These are phyloP conservation scores for Hymenochaete sp. DNA, from an alignment of 1,284 basidiomycete species.

Conservation along the genomic window DNA sequence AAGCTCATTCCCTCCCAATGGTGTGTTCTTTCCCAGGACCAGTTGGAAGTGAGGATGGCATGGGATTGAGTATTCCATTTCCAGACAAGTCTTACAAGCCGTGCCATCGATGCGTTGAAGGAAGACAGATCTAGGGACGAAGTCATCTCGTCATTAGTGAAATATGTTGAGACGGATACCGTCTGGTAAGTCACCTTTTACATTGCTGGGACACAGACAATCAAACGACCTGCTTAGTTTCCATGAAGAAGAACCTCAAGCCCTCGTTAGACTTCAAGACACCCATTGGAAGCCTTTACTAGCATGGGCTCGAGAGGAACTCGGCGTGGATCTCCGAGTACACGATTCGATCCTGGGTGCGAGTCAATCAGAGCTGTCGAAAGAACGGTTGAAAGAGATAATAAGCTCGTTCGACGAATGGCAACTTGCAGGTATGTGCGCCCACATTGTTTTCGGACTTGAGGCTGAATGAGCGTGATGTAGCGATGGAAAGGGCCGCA, in stretches of 20 bases:
- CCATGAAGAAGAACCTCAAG: conserved; percentile 68
- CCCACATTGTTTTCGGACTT: not conserved
- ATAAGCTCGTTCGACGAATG: conserved; percentile 65
- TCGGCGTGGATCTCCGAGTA: conserved; percentile 56
- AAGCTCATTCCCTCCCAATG: conserved; percentile 87
- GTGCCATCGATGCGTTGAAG: conserved; percentile 79
- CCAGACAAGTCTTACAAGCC: conserved; percentile 18
- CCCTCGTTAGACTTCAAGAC: conserved; percentile 75
- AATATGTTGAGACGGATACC: conserved; percentile 93
- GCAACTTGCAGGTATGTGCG: conserved; percentile 76
- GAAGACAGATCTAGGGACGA: conserved; percentile 50
- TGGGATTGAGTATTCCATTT: not conserved
- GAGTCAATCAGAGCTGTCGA: conserved; percentile 61
- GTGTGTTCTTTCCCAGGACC: conserved; percentile 37
- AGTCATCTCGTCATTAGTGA: conserved; percentile 66
- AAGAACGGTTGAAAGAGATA: conserved; percentile 47
- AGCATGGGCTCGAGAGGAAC: conserved; percentile 66
- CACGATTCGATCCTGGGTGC: conserved; percentile 63
- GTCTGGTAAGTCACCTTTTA: conserved; percentile 54
- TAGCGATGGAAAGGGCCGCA: conserved; percentile 88
- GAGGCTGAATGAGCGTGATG: not conserved
- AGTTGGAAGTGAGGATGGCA: not conserved
- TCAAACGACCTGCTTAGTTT: conserved; percentile 46
- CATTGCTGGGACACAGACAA: not conserved
- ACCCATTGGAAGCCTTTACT: conserved; percentile 87